Evolutionary conservation across 176 grass and related monocot species (phyloP).

Genomic region (Rhynchospora breviuscula): DNA sequence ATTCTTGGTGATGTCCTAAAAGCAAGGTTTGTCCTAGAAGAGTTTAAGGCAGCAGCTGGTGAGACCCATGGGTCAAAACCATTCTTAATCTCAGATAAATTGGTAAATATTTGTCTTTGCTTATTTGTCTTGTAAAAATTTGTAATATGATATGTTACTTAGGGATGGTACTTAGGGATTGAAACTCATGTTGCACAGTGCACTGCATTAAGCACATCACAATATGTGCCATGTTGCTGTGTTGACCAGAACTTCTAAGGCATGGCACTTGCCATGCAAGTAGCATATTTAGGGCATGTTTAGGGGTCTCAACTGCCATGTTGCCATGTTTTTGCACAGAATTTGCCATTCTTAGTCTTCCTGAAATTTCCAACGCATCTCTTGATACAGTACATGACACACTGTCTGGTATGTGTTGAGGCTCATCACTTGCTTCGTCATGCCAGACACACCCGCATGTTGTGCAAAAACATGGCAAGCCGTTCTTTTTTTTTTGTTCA

Average conservation of each 20-base stretch:
- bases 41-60: slow-evolving; percentile 37
- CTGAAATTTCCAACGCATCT: background rate
- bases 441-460: background rate
- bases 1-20: slow-evolving; percentile 46
- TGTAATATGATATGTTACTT: background rate
- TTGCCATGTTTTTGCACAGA: background rate
- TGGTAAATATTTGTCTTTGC: background rate
- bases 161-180: background rate
- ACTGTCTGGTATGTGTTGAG: no score
- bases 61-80: background rate
- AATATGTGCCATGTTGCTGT: background rate
- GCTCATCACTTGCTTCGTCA: no score
- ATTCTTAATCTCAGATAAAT: background rate
- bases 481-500: background rate
- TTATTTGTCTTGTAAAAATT: slow-evolving; percentile 8
- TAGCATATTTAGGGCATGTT: background rate
- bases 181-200: background rate
- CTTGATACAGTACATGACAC: no score
- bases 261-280: background rate
- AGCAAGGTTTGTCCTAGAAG: slow-evolving; percentile 50
- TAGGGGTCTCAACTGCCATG: background rate
- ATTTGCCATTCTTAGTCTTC: background rate
- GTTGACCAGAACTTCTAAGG: background rate
- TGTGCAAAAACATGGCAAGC: background rate
- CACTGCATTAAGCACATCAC: background rate